These are phyloP conservation scores for Pterocarpus santalinus DNA, from an alignment of 306 rosid genomes.

Conservation along the genomic window DNA sequence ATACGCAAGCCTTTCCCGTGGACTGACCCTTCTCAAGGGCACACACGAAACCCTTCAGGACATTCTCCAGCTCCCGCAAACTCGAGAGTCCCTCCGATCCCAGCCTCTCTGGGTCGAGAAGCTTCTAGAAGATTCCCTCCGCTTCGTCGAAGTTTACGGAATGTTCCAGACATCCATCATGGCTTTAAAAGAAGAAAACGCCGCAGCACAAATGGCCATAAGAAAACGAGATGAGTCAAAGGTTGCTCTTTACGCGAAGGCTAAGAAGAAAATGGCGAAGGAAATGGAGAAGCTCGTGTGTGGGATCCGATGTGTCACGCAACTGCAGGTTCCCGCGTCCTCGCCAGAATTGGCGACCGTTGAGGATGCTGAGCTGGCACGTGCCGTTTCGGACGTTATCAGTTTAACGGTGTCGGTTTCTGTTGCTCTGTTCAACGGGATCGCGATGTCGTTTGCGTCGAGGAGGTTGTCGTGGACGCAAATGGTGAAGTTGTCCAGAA, in stretches of 20 bases:
- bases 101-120: constrained; percentile 65
- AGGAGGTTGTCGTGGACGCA: constrained; percentile 57
- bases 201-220: constrained; percentile 74
- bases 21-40: constrained; percentile 62
- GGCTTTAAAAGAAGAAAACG: constrained; percentile 64
- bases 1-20: constrained; percentile 59
- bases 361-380: constrained; percentile 60
- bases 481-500: constrained; percentile 52
- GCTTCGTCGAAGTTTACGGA: constrained; percentile 77
- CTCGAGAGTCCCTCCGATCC: constrained; percentile 72
- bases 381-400: constrained; percentile 62
- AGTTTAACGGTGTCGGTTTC: constrained; percentile 68
- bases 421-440: constrained; percentile 63
- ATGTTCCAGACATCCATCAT: constrained; percentile 72
- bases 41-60: constrained; percentile 71
- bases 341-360: constrained; percentile 18
- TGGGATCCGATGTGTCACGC: constrained; percentile 45
- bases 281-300: constrained; percentile 68
- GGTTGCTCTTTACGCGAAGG: constrained; percentile 51
- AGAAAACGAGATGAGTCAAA: constrained; percentile 68
- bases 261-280: constrained; percentile 57
- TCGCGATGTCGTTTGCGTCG: constrained; percentile 55
- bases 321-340: constrained; percentile 11
- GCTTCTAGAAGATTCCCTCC: constrained; percentile 76
- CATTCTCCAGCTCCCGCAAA: constrained; percentile 80